Evolutionary conservation across 2,329 filamentous ascomycete genomes (phyloP), one percentile per base, ranked within the genome.

Genomic region (Sordariomycetes sp.): DNA sequence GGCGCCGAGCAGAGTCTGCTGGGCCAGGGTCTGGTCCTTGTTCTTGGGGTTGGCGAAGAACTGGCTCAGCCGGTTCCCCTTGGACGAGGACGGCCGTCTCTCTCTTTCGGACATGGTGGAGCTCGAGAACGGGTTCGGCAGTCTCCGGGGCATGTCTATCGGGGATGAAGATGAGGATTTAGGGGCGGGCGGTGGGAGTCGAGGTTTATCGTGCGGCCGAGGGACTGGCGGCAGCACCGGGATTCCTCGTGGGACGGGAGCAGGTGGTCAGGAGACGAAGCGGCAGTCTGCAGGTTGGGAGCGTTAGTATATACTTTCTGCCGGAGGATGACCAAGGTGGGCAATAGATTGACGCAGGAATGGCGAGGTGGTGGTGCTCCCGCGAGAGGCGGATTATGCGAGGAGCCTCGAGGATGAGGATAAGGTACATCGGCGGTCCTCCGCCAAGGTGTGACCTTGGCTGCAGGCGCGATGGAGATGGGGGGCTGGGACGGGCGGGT

Each of bases 1-100:
- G 28, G 86, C 83, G 61, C 82, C 78, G 67, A 87, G 79, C 54
- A 90, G 80, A 60, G 85, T 80, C 66, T 88, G 84, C 67, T 89
- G 81, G 56, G 85, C 79, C 60, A 83, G 78, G 56, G 78, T 76
- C 65, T 85, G 79, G 61, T 86, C 79, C 72, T 88, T 91, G 16
- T 81, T 77, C 76, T 91, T 93, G 55, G 88, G 88, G 57, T 85
- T 83, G 60, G 88, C 89, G 73, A 96, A 96, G 74, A 96, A 83
- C 68, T 91, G 87, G 64, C 85, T 84, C 65, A 96, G 82, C 68
- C 89, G 87, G 72, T 86, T 91, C 69, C 83, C 81, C 73, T 89
- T 90, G 65, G 81, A 82, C 63, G 79, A 77, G 51, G 83, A 86
- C 58, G 79, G 75, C 69, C 81, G 77, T 69, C 82, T 77, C 70